These are phyloP conservation scores for Aspergillus panamensis DNA, from an alignment of 495 filamentous ascomycete genomes.

Conservation along the genomic window DNA sequence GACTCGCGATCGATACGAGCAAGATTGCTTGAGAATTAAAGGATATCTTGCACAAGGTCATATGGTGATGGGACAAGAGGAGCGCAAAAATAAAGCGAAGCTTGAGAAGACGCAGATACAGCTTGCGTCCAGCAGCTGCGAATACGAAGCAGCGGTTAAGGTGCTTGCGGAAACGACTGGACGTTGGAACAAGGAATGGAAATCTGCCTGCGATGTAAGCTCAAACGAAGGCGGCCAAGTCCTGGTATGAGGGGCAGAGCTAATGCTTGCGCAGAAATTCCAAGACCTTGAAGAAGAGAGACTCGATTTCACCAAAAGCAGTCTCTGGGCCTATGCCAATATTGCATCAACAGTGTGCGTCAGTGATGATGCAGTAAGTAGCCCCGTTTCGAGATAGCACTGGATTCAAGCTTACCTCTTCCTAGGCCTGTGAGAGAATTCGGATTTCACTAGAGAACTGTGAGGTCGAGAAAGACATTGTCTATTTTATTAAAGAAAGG, in stretches of 20 bases:
- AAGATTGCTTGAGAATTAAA: conserved; percentile 97
- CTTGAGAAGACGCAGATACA: conserved; percentile 98
- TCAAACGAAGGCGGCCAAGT: neutral
- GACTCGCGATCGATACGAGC: conserved; percentile 91
- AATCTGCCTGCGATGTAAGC: conserved; percentile 81
- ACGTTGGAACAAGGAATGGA: conserved; percentile 98
- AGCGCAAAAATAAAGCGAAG: conserved; percentile 97
- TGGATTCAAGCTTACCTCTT: conserved; percentile 18
- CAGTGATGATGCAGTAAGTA: conserved; percentile 81
- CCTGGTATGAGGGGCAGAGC: conserved; percentile 1
- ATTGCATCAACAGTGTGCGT: conserved; percentile 98
- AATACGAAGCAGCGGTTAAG: conserved; percentile 92
- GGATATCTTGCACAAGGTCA: conserved; percentile 97
- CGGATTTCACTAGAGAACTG: conserved; percentile 91
- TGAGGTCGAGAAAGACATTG: conserved; percentile 95
- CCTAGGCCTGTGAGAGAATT: conserved; percentile 86
- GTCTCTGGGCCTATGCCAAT: conserved; percentile 96
- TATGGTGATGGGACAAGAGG: conserved; percentile 99
- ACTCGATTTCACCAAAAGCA: conserved; percentile 94
- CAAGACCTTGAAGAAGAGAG: conserved; percentile 98
- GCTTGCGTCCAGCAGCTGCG: conserved; percentile 79
- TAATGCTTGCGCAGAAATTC: conserved; percentile 66
- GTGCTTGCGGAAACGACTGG: conserved; percentile 92
- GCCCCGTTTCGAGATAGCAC: neutral
- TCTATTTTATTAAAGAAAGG: conserved; percentile 78